Evolutionary conservation across 2,329 filamentous ascomycete species (phyloP).

Genomic region (Phialophora expanda): DNA sequence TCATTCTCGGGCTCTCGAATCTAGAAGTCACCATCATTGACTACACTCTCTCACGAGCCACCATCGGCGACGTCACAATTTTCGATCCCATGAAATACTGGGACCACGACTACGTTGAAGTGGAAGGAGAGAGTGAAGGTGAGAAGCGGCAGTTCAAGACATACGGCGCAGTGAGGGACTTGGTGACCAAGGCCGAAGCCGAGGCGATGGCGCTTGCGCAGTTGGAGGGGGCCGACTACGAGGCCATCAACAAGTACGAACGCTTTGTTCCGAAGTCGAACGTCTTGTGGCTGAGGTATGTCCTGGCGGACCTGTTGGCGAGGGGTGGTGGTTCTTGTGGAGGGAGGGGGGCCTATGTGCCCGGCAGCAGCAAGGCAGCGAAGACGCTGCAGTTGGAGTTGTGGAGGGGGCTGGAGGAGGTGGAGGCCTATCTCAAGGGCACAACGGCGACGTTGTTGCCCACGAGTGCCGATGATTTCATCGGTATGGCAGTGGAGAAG

Average conservation of each 20-base stretch:
- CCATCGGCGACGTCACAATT: conserved; percentile 45
- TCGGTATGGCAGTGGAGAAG: conserved; percentile 28
- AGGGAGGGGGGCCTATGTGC: conserved; percentile 24
- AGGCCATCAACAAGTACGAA: conserved; percentile 53
- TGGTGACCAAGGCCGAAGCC: conserved; percentile 24
- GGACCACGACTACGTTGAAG: conserved; percentile 19
- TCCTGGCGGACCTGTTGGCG: conserved; percentile 61
- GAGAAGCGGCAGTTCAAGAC: conserved; percentile 28
- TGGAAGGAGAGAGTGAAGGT: conserved; percentile 22
- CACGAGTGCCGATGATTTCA: conserved; percentile 30
- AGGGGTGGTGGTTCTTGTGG: conserved; percentile 13
- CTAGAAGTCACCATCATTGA: conserved; percentile 70
- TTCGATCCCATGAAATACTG: conserved; percentile 30
- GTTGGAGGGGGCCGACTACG: conserved; percentile 45
- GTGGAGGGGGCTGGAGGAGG: conserved; percentile 32
- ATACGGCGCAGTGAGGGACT: conserved; percentile 30
- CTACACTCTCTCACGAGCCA: conserved; percentile 69
- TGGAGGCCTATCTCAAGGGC: conserved; percentile 26
- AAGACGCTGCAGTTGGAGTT: conserved; percentile 35
- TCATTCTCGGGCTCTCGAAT: conserved; percentile 57
- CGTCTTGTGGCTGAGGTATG: conserved; percentile 66
- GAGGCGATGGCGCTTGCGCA: conserved; percentile 39
- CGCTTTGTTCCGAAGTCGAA: conserved; percentile 66
- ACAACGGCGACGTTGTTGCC: conserved; percentile 24
- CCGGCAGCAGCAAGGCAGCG: conserved; percentile 28